A percentile compares a stretch with the other conserved stretches of the same genome.
phyloP scores from a whole-genome alignment of 2,329 filamentous ascomycete genomes.

The Clathrospora elynae region DNA sequence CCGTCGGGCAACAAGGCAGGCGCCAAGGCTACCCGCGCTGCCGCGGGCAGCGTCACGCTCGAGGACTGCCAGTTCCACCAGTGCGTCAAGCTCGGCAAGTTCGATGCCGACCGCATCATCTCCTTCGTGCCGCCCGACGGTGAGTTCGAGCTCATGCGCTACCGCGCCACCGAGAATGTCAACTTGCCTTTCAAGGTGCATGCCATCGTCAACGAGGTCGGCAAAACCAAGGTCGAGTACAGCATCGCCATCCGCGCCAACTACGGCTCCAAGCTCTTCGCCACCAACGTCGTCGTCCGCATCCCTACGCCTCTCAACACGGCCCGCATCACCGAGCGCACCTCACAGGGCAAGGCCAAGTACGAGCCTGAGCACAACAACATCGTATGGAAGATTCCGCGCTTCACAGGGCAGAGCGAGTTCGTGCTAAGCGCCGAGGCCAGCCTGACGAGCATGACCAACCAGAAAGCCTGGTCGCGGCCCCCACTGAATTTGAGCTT shows the following conservation, averaged over 20 bases:
- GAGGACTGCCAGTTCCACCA: constrained; percentile 99
- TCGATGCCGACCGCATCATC: constrained; percentile 95
- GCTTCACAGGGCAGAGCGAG: constrained; percentile 98
- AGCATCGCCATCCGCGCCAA: constrained; percentile 97
- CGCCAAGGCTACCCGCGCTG: constrained; percentile 90
- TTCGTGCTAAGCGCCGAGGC: constrained; percentile 95
- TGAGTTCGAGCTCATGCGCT: constrained; percentile 98
- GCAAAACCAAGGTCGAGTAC: constrained; percentile 97
- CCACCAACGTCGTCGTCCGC: constrained; percentile 91
- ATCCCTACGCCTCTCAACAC: constrained; percentile 97
- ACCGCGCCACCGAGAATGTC: constrained; percentile 97
- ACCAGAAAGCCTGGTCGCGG: constrained; percentile 94
- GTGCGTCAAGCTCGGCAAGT: constrained; percentile 96
- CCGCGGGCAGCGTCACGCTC: constrained; percentile 90
- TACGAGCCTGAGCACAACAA: constrained; percentile 98
- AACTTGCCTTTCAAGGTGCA: constrained; percentile 99
- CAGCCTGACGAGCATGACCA: constrained; percentile 93
- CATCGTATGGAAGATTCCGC: constrained; percentile 97
- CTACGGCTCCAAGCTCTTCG: constrained; percentile 94
- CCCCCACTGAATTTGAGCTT: constrained; percentile 92
- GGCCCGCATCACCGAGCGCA: constrained; percentile 88
- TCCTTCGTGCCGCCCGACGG: constrained; percentile 96
- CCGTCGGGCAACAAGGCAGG: constrained; percentile 76
- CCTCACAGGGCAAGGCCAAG: constrained; percentile 94
- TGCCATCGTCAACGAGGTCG: constrained; percentile 96